Conservation (phyloP, 805 yeast genomes). For the Lachancea meyersii region DNA sequence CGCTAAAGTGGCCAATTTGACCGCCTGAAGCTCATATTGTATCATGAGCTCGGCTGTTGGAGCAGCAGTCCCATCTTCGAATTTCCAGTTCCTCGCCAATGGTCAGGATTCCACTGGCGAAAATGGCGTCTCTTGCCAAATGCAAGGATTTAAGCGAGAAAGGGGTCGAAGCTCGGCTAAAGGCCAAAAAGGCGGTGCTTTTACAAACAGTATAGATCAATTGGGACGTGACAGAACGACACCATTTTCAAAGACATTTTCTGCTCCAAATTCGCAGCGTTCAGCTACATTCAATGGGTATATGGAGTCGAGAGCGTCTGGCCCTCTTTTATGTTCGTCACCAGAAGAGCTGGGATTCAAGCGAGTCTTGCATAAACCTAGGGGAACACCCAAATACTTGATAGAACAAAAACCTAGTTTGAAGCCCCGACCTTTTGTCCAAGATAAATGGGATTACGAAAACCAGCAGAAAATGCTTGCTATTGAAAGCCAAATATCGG, state of each 20-base stretch:
- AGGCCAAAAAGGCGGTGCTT: conserved; percentile 2
- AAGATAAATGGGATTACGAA: conserved; percentile 63
- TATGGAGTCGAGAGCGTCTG: not conserved
- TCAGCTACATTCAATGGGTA: not conserved
- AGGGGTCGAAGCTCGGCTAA: conserved; percentile 6
- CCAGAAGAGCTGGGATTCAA: conserved; percentile 24
- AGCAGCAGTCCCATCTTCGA: conserved; percentile 14
- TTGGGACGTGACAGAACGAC: not conserved
- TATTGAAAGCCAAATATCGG: conserved; percentile 47
- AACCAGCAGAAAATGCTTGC: conserved; percentile 59
- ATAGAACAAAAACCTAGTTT: conserved; percentile 35
- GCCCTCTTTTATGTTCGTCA: not conserved
- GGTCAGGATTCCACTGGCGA: conserved; percentile 8
- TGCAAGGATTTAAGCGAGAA: conserved; percentile 5
- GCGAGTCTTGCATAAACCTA: conserved; percentile 13
- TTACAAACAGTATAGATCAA: not conserved
- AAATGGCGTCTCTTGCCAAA: conserved; percentile 7
- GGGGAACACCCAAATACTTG: conserved; percentile 35
- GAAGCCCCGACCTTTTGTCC: conserved; percentile 24
- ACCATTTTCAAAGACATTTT: not conserved
- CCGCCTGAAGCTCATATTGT: not conserved
- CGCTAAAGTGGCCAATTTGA: not conserved
- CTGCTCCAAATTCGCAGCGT: not conserved
- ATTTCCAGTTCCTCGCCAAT: conserved; percentile 15
- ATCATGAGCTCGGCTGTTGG: conserved; percentile 19